Conservation (phyloP, 1,139 yeast species). For the Geotrichum histeridarum region DNA sequence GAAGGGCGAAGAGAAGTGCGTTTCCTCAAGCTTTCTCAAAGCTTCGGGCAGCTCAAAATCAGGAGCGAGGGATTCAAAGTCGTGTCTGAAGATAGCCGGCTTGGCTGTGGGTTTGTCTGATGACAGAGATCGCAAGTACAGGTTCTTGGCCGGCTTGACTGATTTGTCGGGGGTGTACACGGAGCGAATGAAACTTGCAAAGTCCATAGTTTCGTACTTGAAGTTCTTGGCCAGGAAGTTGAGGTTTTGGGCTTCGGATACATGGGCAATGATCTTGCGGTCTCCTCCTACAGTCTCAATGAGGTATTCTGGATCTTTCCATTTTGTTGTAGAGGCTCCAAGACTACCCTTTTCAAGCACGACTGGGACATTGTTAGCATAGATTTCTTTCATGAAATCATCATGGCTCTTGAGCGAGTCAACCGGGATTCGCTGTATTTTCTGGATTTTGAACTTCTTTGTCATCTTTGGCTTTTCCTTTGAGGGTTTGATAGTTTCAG, state of each 20-base stretch:
- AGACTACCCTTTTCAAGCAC: slow-evolving; percentile 26
- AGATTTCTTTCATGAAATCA: slow-evolving; percentile 15
- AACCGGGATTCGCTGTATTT: slow-evolving; percentile 4
- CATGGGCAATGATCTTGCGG: slow-evolving; percentile 33
- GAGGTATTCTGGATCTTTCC: slow-evolving; percentile 36
- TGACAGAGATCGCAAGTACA: slow-evolving; percentile 35
- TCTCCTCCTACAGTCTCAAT: slow-evolving; percentile 30
- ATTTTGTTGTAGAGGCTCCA: slow-evolving; percentile 30
- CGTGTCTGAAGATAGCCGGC: slow-evolving; percentile 33
- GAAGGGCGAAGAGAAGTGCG: slow-evolving; percentile 38
- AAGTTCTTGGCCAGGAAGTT: slow-evolving; percentile 37
- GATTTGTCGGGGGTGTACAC: slow-evolving; percentile 22
- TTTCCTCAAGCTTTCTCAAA: slow-evolving; percentile 21
- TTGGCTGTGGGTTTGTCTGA: slow-evolving; percentile 31
- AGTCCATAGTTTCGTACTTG: slow-evolving; percentile 30
- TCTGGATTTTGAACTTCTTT: slow-evolving; percentile 10
- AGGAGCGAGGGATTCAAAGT: slow-evolving; percentile 32
- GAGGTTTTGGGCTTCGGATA: slow-evolving; percentile 27
- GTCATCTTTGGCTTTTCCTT: not conserved
- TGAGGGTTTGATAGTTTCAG: not conserved
- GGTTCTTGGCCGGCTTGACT: slow-evolving; percentile 11
- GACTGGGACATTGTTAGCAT: slow-evolving; percentile 23
- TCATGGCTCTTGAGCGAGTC: not conserved
- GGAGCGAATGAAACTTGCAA: slow-evolving; percentile 30
- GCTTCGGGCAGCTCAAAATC: slow-evolving; percentile 35